Evolutionary conservation across 2,329 filamentous ascomycete species (phyloP), one percentile per base, ranked within the genome.

Genomic region (Dactylellina leptospora): DNA sequence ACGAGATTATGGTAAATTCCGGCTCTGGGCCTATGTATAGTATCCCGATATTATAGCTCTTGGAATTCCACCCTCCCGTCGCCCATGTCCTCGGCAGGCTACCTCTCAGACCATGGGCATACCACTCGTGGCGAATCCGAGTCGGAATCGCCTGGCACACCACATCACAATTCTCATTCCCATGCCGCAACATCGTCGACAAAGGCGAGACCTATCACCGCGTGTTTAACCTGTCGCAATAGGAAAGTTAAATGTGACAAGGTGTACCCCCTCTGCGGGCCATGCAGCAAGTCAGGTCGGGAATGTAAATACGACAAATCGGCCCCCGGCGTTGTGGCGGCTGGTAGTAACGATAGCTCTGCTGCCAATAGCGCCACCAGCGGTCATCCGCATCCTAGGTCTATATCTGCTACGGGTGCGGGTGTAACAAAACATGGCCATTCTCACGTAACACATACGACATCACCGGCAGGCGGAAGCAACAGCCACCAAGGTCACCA

Each of bases 241-340:
- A 72, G 68, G 68, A 72, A 72, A 72, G 68, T 72, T 54, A 72
- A 72, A 51, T 72, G 68, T 28, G 68, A 72, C 53, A 72, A 72
- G 54, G 47, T 72, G 48, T 72, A 72, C 23, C 68, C 68, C 18
- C 68, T 72, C 30, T 72, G 68, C 16, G 68, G 68, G n/a, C 68
- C 68, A 50, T 72, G 68, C 68, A 60, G 47, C 59, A 72, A 72
- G 54, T 72, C 68, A 20, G 59, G 68, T 45, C 45, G 68, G 47
- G 68, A 72, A 64, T 72, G 68, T 59, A 72, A 60, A 59, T 72
- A 72, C 59, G 68, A 72, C 68, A 72, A 60, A 30, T 72, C 68
- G n/a, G 68, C 68, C 18, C 68, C 68, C 8, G 68, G 68, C 27
- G 68, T 38, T 42, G 68, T 64, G 18, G 68, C 68, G 28, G 56